Percentiles rank a stretch among this genome's conserved stretches.
Evolutionary conservation across 2,329 filamentous ascomycete species (phyloP).

Genomic region (Hirsutella minnesotensis): DNA sequence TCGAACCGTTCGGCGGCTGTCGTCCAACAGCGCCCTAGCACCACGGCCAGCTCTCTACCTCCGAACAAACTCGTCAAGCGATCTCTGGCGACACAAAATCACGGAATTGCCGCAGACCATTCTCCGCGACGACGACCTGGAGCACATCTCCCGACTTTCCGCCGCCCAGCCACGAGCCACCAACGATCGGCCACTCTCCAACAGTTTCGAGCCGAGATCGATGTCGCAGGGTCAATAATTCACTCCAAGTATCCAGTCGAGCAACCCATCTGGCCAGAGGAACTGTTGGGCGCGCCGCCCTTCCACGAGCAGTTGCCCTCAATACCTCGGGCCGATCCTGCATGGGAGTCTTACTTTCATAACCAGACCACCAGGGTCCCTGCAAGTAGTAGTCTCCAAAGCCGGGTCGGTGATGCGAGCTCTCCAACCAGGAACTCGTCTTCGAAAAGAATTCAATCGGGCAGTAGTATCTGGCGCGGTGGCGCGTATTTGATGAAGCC

Average conservation of each 20-base stretch:
- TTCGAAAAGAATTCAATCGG: slow-evolving; percentile 16
- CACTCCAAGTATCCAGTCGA: slow-evolving; percentile 23
- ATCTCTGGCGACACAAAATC: slow-evolving; percentile 41
- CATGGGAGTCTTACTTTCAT: slow-evolving; percentile 50
- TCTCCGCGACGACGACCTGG: slow-evolving; percentile 37
- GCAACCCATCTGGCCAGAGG: slow-evolving; percentile 18
- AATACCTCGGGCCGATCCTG: slow-evolving; percentile 5
- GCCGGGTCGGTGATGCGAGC: slow-evolving; percentile 15
- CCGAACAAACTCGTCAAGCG: slow-evolving; percentile 74
- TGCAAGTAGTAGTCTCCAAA: slow-evolving; percentile 8
- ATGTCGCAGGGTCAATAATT: slow-evolving; percentile 12
- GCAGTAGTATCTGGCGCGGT: slow-evolving; percentile 10
- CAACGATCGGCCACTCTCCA: slow-evolving; percentile 63
- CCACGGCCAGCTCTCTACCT: slow-evolving; percentile 32
- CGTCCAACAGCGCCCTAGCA: slow-evolving; percentile 35
- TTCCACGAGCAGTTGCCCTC: slow-evolving; percentile 7
- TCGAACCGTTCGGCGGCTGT: slow-evolving; percentile 57
- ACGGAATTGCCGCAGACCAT: slow-evolving; percentile 26
- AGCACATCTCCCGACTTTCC: slow-evolving; percentile 53
- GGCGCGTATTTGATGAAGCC: slow-evolving; percentile 24
- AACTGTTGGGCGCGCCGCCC: slow-evolving; percentile 15
- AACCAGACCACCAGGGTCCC: slow-evolving; percentile 18
- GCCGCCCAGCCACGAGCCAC: slow-evolving; percentile 67
- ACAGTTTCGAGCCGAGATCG: slow-evolving; percentile 27
- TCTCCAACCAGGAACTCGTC: slow-evolving; percentile 11